Percentiles rank a stretch among this genome's conserved stretches.
These are phyloP conservation scores for Mycena metata DNA, from an alignment of 768 basidiomycete species.

Conservation along the genomic window DNA sequence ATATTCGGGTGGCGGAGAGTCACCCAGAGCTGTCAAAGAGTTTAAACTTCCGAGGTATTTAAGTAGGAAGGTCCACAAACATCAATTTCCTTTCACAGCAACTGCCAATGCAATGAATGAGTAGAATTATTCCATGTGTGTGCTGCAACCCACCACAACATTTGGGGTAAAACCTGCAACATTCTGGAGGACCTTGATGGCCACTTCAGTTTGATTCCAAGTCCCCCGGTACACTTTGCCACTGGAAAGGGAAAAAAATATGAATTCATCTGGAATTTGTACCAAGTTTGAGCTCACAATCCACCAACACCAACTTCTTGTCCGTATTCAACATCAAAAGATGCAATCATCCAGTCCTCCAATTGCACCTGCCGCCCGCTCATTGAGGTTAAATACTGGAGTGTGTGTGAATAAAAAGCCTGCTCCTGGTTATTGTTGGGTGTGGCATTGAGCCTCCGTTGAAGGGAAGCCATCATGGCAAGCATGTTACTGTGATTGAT, in stretches of 20 bases:
- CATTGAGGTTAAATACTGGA: not conserved
- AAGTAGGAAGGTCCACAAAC: no score
- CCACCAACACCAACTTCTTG: constrained; percentile 55
- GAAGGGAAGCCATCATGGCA: no score
- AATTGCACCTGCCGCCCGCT: not conserved
- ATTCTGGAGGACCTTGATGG: constrained; percentile 30
- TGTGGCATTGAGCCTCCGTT: no score
- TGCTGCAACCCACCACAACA: not conserved
- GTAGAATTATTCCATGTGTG: no score
- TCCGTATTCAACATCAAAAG: constrained; percentile 54
- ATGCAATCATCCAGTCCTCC: constrained; percentile 30
- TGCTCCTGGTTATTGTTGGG: no score
- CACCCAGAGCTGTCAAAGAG: constrained; percentile 31
- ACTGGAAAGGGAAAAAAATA: not conserved
- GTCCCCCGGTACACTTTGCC: constrained; percentile 34
- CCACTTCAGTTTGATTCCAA: constrained; percentile 35
- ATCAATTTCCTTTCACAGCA: no score
- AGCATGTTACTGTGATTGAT: no score
- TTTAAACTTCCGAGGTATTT: no score
- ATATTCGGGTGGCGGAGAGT: constrained; percentile 34
- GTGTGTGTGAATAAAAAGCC: not conserved
- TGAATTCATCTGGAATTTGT: no score
- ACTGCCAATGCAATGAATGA: no score
- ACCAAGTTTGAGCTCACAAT: constrained; percentile 32
- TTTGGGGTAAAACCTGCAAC: constrained; percentile 24